Evolutionary conservation across 2,329 filamentous ascomycete genomes (phyloP).

Genomic region (Claviceps cyperi): DNA sequence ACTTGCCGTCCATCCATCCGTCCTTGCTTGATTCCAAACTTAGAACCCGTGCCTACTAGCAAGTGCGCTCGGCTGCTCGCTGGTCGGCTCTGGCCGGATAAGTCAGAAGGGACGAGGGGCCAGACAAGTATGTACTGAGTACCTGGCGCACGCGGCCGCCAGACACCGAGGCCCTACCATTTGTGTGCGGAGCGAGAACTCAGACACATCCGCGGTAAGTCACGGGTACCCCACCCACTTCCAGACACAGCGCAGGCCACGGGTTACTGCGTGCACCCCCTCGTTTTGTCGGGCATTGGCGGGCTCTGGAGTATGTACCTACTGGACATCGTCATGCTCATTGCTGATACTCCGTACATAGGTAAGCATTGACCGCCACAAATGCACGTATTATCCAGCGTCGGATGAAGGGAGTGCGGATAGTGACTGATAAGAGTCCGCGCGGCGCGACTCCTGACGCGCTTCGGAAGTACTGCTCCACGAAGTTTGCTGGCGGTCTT

Average conservation of each 20-base stretch:
- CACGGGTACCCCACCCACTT: not conserved
- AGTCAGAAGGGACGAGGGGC: not conserved
- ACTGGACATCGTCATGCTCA: not conserved
- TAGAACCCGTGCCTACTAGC: too few species aligned
- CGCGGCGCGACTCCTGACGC: too few species aligned
- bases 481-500: too few species aligned
- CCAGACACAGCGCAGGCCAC: not conserved
- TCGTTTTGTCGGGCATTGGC: not conserved
- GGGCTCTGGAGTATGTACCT: not conserved
- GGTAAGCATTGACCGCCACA: not conserved
- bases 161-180: not conserved
- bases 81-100: not conserved
- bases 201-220: not conserved
- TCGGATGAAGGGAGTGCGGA: not conserved
- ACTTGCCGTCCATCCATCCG: not conserved
- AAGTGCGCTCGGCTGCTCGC: too few species aligned
- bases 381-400: too few species aligned
- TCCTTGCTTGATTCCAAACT: not conserved
- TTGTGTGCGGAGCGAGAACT: not conserved
- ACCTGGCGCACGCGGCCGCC: not conserved
- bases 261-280: slow-evolving; percentile 1
- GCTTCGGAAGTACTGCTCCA: too few species aligned
- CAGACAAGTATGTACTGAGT: not conserved
- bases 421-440: not conserved
- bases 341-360: too few species aligned